Evolutionary conservation across 1,139 yeast species (phyloP).

Genomic region (Debaryomycetaceae sp.): DNA sequence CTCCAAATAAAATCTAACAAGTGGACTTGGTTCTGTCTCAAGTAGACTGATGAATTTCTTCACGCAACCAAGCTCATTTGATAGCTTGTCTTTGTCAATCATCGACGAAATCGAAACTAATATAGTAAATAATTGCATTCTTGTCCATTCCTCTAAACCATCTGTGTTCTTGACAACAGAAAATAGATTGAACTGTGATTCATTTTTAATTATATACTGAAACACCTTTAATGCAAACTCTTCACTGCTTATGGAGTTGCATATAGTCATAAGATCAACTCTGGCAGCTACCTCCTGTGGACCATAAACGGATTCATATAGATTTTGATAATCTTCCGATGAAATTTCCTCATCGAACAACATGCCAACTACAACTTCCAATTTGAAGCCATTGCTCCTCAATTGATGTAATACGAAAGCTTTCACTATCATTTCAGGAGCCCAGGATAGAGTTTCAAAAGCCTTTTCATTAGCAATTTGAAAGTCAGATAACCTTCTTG

Average conservation of each 20-base stretch:
- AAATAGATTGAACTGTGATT: constrained; percentile 39
- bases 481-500: constrained; percentile 38
- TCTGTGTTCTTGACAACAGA: constrained; percentile 55
- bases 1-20: constrained; percentile 69
- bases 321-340: constrained; percentile 16
- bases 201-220: constrained; percentile 38
- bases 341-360: constrained; percentile 41
- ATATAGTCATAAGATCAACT: constrained; percentile 45
- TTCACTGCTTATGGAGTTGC: constrained; percentile 30
- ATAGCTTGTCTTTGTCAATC: constrained; percentile 11
- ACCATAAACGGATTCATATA: constrained; percentile 58
- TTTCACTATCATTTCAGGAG: constrained; percentile 48
- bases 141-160: constrained; percentile 63
- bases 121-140: constrained; percentile 58
- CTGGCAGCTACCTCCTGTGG: constrained; percentile 55
- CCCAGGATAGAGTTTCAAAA: constrained; percentile 49
- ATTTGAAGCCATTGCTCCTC: constrained; percentile 51
- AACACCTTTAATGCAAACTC: constrained; percentile 40
- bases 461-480: constrained; percentile 26
- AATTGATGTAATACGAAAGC: constrained; percentile 52
- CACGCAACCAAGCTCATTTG: constrained; percentile 12
- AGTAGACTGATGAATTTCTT: constrained; percentile 22
- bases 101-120: constrained; percentile 36
- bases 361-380: constrained; percentile 56
- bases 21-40: constrained; percentile 67